A percentile compares a stretch with the other conserved stretches of the same genome.
These are phyloP conservation scores for Wickerhamomyces strasburgensis DNA, from an alignment of 805 yeast species.

Conservation along the genomic window DNA sequence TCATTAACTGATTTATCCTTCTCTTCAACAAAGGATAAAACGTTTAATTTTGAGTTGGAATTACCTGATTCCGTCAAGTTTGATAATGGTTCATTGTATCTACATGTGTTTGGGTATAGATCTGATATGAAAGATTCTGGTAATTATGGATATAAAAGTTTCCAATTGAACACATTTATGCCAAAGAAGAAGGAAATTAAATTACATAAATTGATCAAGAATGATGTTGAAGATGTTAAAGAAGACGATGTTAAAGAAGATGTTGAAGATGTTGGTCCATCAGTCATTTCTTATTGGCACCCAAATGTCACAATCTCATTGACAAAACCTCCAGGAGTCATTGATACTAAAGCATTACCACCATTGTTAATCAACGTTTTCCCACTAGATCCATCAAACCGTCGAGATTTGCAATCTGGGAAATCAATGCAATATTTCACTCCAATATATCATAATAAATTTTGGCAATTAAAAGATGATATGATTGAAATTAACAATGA, in stretches of 20 bases:
- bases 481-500: conserved; percentile 29
- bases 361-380: conserved; percentile 22
- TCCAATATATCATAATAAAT: conserved; percentile 31
- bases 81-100: conserved; percentile 30
- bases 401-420: conserved; percentile 29
- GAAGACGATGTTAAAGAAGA: conserved; percentile 16
- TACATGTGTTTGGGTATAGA: conserved; percentile 27
- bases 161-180: conserved; percentile 26
- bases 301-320: conserved; percentile 32
- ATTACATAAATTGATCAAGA: conserved; percentile 29
- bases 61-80: conserved; percentile 19
- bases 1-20: conserved; percentile 7
- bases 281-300: conserved; percentile 30
- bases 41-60: conserved; percentile 8
- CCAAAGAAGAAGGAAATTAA: conserved; percentile 26
- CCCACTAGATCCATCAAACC: conserved; percentile 24
- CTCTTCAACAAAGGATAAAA: conserved; percentile 10
- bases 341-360: conserved; percentile 20
- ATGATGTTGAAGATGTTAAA: conserved; percentile 14
- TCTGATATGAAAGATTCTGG: conserved; percentile 15
- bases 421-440: conserved; percentile 33
- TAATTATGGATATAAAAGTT: conserved; percentile 19
- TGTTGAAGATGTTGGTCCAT: conserved; percentile 9
- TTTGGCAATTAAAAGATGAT: conserved; percentile 35
- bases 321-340: conserved; percentile 19